Conservation (phyloP, 306 rosid genomes). For the Quercus mongolica region DNA sequence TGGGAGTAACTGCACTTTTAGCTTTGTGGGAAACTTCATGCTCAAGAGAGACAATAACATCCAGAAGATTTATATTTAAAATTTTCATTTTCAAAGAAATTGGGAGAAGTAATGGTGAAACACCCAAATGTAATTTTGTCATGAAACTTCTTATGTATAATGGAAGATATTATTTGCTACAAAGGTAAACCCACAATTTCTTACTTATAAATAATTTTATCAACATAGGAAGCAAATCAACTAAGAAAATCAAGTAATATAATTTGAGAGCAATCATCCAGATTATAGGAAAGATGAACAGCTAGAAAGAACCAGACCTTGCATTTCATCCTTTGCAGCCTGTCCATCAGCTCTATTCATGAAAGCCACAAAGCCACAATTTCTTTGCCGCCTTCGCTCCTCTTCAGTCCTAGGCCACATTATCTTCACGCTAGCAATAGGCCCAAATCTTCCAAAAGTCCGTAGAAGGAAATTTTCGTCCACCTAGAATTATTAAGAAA, state of each 20-base stretch:
- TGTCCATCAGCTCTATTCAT: slow-evolving; percentile 99
- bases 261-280: neutral
- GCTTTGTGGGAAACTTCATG: neutral
- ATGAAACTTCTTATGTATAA: neutral
- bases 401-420: slow-evolving; percentile 99
- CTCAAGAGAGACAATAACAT: neutral
- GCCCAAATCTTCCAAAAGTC: slow-evolving; percentile 99
- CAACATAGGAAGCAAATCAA: neutral
- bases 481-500: slow-evolving; percentile 50
- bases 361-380: slow-evolving; percentile 99
- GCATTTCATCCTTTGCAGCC: slow-evolving; percentile 99
- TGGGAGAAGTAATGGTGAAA: neutral
- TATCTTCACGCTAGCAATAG: slow-evolving; percentile 98
- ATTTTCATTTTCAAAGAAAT: neutral
- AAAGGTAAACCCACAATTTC: neutral
- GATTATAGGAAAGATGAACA: neutral
- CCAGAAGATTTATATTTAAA: neutral
- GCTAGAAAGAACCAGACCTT: slow-evolving; percentile 53
- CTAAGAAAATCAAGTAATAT: neutral
- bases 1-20: neutral
- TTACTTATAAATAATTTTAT: neutral
- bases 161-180: neutral
- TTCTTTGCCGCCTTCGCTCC: slow-evolving; percentile 97
- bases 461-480: slow-evolving; percentile 98
- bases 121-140: neutral